Percentiles rank a stretch among this genome's conserved stretches.
Conservation (phyloP, 2,329 filamentous ascomycete genomes). For the Penicillium sp. region DNA sequence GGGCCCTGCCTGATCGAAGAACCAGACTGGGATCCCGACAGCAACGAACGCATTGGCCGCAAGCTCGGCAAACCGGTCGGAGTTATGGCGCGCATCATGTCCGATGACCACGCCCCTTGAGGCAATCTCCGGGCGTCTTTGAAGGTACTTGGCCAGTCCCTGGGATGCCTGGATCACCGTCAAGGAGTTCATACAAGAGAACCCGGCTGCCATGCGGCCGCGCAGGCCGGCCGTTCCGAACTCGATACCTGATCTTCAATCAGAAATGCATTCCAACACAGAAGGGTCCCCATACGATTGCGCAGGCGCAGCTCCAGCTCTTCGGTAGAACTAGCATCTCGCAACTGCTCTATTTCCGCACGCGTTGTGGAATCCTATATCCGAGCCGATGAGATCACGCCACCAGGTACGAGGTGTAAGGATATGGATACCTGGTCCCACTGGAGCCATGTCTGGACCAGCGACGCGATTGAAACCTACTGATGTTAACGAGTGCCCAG, state of each 20-base stretch:
- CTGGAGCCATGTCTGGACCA: slow-evolving; percentile 56
- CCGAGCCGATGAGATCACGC: slow-evolving; percentile 16
- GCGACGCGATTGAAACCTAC: slow-evolving; percentile 34
- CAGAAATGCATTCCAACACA: slow-evolving; percentile 1
- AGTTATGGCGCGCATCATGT: slow-evolving; percentile 60
- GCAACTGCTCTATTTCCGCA: slow-evolving; percentile 52
- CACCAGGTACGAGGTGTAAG: slow-evolving; percentile 3
- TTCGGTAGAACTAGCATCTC: slow-evolving; percentile 41
- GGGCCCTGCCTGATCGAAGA: slow-evolving; percentile 53
- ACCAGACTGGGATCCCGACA: slow-evolving; percentile 56
- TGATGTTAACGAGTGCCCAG: slow-evolving; percentile 2
- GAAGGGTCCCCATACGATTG: slow-evolving; percentile 36
- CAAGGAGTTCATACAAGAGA: slow-evolving; percentile 57
- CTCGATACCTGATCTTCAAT: slow-evolving; percentile 46
- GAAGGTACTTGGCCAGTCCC: slow-evolving; percentile 58
- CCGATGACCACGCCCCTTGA: slow-evolving; percentile 56
- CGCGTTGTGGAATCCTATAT: slow-evolving; percentile 49
- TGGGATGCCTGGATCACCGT: slow-evolving; percentile 62
- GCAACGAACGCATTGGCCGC: slow-evolving; percentile 57
- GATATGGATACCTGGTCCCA: slow-evolving; percentile 46
- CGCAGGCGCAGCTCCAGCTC: slow-evolving; percentile 53
- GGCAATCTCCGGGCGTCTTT: slow-evolving; percentile 41
- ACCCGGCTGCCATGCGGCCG: slow-evolving; percentile 62
- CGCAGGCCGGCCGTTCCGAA: slow-evolving; percentile 61
- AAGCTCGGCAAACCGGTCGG: slow-evolving; percentile 56